Base-by-base conservation (phyloP, 306 rosid genomes). In the Medicago arabica region DNA sequence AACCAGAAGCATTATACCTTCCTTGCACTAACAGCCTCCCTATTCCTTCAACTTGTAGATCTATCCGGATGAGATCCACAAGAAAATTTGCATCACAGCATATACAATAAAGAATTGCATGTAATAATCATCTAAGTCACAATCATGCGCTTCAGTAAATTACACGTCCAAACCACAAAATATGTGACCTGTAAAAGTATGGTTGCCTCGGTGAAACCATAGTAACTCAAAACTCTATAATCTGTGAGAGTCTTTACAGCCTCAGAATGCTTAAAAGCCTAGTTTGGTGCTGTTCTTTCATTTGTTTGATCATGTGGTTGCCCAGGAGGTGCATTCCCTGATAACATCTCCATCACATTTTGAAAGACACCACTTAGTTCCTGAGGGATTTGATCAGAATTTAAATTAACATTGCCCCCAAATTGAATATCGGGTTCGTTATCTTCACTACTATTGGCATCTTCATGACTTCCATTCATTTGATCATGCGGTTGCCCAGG, bases 281-380 rank as follows among this genome's bases (percentile, higher is more conserved):
- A 91, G 86, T 83, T 87, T 76, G 90, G 95, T 1, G 89, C 62
- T 12, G 89, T 77, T 72, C 96, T 75, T 80, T 72, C 88, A 66
- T 85, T 67, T 5, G 19, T 40, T 11, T 84, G 80, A 76, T 90
- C 88, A 31, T 83, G 88, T 40, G 84, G 76, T 70, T 87, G 88
- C 31, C 84, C 87, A 0, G 60, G 80, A 28, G 87, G 55, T 9
- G 78, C 82, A 59, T 75, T 68, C 71, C 93, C 89, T 3, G 93
- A 77, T 15, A 90, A 86, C 90, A 92, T 86, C 67, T 86, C 90
- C 93, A 92, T 87, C 83, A 90, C 60, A 46, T 91, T 82, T 74
- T 89, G 84, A 58, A 95, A 69, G 55, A 89, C 87, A 15, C 94
- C 93, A 1, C 84, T 16, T 50, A 95, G 49, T 4, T 87, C 88